phyloP scores from a whole-genome alignment of 257 asterid genomes.

The Nyctanthes arbortristis region DNA sequence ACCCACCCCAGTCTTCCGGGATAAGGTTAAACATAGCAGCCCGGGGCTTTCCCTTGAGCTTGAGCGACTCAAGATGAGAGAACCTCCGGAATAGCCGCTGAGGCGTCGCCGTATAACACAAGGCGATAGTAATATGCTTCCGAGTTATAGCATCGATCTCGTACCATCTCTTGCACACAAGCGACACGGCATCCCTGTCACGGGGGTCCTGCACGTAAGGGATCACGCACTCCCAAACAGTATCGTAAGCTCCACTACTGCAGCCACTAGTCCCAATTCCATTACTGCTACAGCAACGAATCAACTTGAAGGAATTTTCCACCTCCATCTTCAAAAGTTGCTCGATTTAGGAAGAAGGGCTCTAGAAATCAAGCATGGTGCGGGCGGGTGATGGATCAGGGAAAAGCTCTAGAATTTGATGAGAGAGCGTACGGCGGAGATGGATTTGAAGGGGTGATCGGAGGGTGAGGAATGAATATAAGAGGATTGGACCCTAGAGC shows the following conservation, averaged over 20 bases:
- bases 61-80: slow-evolving; percentile 62
- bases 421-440: not conserved
- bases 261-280: not conserved
- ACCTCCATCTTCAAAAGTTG: slow-evolving; percentile 12
- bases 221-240: slow-evolving; percentile 64
- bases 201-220: slow-evolving; percentile 62
- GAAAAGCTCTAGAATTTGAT: not conserved
- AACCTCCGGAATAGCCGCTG: slow-evolving; percentile 52
- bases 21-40: slow-evolving; percentile 84
- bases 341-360: not conserved
- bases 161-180: slow-evolving; percentile 63
- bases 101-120: slow-evolving; percentile 71
- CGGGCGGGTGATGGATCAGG: no score
- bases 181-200: slow-evolving; percentile 60
- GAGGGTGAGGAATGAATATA: not conserved
- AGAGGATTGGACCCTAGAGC: not conserved
- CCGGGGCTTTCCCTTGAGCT: slow-evolving; percentile 84
- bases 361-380: not conserved
- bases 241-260: slow-evolving; percentile 32
- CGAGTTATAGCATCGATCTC: slow-evolving; percentile 64
- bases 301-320: not conserved
- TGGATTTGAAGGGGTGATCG: not conserved
- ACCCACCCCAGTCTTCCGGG: slow-evolving; percentile 86
- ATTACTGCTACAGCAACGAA: not conserved
- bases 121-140: slow-evolving; percentile 69